A percentile compares a stretch with the other conserved stretches of the same genome.
Evolutionary conservation across 768 basidiomycete genomes (phyloP).

Genomic region (Mycena maculata): DNA sequence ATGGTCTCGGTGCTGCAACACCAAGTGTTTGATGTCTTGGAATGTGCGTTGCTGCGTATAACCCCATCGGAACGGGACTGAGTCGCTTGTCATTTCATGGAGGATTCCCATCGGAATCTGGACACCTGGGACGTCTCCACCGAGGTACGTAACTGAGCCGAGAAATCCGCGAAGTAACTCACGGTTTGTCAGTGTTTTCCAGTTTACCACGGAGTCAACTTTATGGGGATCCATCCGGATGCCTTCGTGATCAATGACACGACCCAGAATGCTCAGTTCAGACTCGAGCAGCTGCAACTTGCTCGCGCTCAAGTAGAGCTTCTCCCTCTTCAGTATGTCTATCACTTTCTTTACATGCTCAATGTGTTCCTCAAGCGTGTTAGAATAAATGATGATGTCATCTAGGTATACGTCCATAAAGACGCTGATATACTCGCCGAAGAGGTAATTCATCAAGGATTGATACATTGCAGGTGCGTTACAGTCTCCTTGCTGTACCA

Average conservation of each 20-base stretch:
- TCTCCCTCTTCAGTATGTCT: constrained; percentile 38
- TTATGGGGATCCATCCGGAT: constrained; percentile 40
- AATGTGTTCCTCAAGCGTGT: background rate
- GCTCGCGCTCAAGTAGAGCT: constrained; percentile 41
- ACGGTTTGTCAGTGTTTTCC: constrained; percentile 25
- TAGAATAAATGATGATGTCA: background rate
- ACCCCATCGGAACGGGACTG: constrained; percentile 20
- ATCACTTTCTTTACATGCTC: constrained; percentile 30
- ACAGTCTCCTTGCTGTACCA: background rate
- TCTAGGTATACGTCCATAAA: constrained; percentile 2
- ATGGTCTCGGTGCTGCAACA: constrained; percentile 32
- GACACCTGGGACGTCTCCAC: constrained; percentile 37
- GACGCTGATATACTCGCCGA: background rate
- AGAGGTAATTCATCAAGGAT: background rate
- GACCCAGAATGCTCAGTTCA: constrained; percentile 45
- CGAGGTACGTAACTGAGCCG: constrained; percentile 41
- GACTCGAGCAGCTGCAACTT: constrained; percentile 33
- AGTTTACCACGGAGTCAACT: constrained; percentile 11
- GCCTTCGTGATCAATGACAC: constrained; percentile 40
- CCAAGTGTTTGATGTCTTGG: constrained; percentile 14
- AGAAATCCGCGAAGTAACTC: constrained; percentile 43
- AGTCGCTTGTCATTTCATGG: constrained; percentile 26
- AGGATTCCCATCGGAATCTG: constrained; percentile 42
- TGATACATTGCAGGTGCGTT: background rate
- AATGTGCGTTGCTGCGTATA: constrained; percentile 23